These are phyloP conservation scores for Vitis rotundifolia DNA, from an alignment of 164 flowering plant genomes.

Conservation along the genomic window DNA sequence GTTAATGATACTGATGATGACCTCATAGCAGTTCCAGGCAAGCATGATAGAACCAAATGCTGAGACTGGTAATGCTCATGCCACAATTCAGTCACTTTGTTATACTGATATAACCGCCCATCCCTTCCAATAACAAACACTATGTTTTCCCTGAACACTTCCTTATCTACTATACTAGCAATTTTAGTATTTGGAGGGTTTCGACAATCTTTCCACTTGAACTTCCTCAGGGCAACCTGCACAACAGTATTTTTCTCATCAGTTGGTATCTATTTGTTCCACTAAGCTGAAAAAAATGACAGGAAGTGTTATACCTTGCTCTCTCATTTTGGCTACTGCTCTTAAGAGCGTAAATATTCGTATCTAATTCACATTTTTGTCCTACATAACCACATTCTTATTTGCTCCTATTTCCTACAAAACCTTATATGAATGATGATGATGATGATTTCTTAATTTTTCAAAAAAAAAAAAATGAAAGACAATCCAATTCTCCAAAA, in stretches of 20 bases:
- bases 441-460: background rate
- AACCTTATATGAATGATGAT: too few species aligned
- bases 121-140: constrained; percentile 70
- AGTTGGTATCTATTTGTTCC: background rate
- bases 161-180: constrained; percentile 77
- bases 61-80: constrained; percentile 85
- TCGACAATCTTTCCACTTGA: constrained; percentile 83
- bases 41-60: constrained; percentile 65
- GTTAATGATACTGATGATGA: constrained; percentile 42
- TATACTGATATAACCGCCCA: constrained; percentile 80
- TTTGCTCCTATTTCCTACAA: too few species aligned
- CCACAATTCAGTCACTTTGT: constrained; percentile 82
- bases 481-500: too few species aligned
- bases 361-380: too few species aligned
- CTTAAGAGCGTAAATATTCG: too few species aligned
- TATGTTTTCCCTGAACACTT: constrained; percentile 62
- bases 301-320: too few species aligned
- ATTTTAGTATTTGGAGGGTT: constrained; percentile 57
- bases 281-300: background rate
- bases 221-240: constrained; percentile 70
- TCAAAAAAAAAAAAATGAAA: too few species aligned
- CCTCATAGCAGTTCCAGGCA: constrained; percentile 70
- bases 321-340: too few species aligned
- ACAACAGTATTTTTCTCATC: constrained; percentile 2
- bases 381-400: too few species aligned